Evolutionary conservation across 2,329 filamentous ascomycete species (phyloP).

Genomic region (Aspergillus calidoustus): DNA sequence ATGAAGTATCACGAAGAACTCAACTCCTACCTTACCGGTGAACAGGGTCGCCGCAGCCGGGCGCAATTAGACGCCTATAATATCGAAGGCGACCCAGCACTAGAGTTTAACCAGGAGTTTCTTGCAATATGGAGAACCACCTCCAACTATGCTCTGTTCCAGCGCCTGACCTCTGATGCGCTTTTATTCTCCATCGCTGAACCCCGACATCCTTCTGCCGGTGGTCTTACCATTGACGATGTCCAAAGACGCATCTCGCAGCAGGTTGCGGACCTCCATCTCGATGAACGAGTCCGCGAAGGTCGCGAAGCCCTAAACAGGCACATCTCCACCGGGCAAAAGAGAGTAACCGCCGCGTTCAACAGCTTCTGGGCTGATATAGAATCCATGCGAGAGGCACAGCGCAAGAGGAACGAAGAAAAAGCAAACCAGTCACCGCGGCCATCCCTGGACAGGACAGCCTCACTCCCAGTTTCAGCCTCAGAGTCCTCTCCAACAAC

Average conservation of each 20-base stretch:
- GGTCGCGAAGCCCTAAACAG: slow-evolving; percentile 85
- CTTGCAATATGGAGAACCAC: slow-evolving; percentile 85
- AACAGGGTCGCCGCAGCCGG: slow-evolving; percentile 44
- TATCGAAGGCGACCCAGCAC: slow-evolving; percentile 79
- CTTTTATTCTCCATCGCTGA: slow-evolving; percentile 94
- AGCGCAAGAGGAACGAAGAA: slow-evolving; percentile 58
- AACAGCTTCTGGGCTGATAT: slow-evolving; percentile 90
- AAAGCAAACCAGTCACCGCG: slow-evolving; percentile 35
- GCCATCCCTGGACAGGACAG: slow-evolving; percentile 35
- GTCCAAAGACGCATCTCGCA: slow-evolving; percentile 87
- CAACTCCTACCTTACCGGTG: slow-evolving; percentile 52
- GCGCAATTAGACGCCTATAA: slow-evolving; percentile 60
- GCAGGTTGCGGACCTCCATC: slow-evolving; percentile 90
- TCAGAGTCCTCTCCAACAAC: slow-evolving; percentile 30
- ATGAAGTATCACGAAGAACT: slow-evolving; percentile 85
- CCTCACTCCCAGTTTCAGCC: slow-evolving; percentile 31
- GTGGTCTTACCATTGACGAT: slow-evolving; percentile 90
- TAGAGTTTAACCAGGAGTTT: slow-evolving; percentile 84
- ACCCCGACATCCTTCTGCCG: slow-evolving; percentile 89
- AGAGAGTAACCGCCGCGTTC: slow-evolving; percentile 85
- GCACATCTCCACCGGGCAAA: slow-evolving; percentile 83
- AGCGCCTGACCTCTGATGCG: slow-evolving; percentile 72
- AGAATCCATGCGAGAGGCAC: slow-evolving; percentile 76
- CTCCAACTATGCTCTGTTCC: slow-evolving; percentile 90
- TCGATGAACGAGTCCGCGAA: slow-evolving; percentile 86